A percentile compares a stretch with the other conserved stretches of the same genome.
Conservation (phyloP, 164 flowering plant genomes). For the Hamamelis virginiana region DNA sequence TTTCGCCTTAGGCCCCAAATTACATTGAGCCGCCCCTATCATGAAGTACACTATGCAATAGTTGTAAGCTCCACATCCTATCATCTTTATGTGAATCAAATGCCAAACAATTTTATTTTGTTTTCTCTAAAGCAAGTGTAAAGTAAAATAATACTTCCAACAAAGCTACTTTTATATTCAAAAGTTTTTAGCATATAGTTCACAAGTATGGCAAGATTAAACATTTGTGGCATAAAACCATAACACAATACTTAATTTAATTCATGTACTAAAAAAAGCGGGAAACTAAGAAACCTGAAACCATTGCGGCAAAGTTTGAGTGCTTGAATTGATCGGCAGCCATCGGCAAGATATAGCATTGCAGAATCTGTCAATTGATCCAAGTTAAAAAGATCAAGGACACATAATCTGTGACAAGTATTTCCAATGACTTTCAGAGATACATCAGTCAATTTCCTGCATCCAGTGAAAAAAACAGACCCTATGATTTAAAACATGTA, state of each 20-base stretch:
- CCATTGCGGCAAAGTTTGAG: slow-evolving; percentile 19
- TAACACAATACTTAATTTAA: not conserved
- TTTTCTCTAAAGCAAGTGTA: too few species aligned
- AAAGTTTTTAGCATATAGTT: too few species aligned
- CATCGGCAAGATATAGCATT: slow-evolving; percentile 19
- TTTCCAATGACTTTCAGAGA: slow-evolving; percentile 15
- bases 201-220: not conserved
- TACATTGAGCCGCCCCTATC: too few species aligned
- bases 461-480: slow-evolving; percentile 4
- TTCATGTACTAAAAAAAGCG: not conserved
- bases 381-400: slow-evolving; percentile 25
- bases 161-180: too few species aligned
- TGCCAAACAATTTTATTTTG: too few species aligned
- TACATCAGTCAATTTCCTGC: slow-evolving; percentile 27
- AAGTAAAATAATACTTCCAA: too few species aligned
- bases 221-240: not conserved
- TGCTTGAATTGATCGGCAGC: slow-evolving; percentile 19
- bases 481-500: not conserved
- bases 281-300: slow-evolving; percentile 20
- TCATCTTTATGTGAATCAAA: too few species aligned
- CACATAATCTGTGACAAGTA: slow-evolving; percentile 14
- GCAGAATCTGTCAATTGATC: slow-evolving; percentile 21
- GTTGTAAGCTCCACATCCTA: too few species aligned
- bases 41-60: too few species aligned
- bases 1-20: too few species aligned